phyloP scores from a whole-genome alignment of 352 stramenopile genomes.

The Phytophthora kernoviae region DNA sequence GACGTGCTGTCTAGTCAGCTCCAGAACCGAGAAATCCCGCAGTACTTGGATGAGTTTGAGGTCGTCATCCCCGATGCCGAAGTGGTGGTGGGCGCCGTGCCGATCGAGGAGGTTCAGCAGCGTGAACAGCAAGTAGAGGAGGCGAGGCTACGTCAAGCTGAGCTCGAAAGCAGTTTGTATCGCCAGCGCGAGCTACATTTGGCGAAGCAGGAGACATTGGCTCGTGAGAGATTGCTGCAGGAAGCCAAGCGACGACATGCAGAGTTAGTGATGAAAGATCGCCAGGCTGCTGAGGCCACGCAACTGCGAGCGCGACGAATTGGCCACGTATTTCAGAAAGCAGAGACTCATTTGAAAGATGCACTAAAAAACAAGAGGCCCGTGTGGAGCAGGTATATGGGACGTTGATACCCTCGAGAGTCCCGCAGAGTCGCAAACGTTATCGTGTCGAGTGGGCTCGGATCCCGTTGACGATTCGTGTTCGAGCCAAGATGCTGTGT shows the following conservation, averaged over 20 bases:
- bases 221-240: conserved; percentile 39
- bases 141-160: conserved; percentile 45
- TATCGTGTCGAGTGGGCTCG: conserved; percentile 77
- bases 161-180: conserved; percentile 59
- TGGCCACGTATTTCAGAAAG: conserved; percentile 73
- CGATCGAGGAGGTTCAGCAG: conserved; percentile 62
- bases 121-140: conserved; percentile 68
- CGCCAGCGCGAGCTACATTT: conserved; percentile 53
- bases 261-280: conserved; percentile 46
- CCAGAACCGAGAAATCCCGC: conserved; percentile 44
- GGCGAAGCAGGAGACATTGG: conserved; percentile 42
- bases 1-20: conserved; percentile 54
- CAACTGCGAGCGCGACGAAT: conserved; percentile 58
- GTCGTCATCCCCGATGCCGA: conserved; percentile 66
- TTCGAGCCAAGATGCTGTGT: conserved; percentile 65
- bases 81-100: conserved; percentile 63
- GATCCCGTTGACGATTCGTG: conserved; percentile 77
- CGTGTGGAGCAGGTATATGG: conserved; percentile 70
- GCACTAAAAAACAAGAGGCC: conserved; percentile 67
- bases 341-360: conserved; percentile 60
- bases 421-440: conserved; percentile 46
- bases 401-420: conserved; percentile 38
- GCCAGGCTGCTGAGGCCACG: conserved; percentile 48
- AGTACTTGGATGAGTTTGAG: conserved; percentile 76
- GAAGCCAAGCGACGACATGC: conserved; percentile 48